Conservation (phyloP, 768 basidiomycete genomes). For the Omphalotus guepiniiformis region DNA sequence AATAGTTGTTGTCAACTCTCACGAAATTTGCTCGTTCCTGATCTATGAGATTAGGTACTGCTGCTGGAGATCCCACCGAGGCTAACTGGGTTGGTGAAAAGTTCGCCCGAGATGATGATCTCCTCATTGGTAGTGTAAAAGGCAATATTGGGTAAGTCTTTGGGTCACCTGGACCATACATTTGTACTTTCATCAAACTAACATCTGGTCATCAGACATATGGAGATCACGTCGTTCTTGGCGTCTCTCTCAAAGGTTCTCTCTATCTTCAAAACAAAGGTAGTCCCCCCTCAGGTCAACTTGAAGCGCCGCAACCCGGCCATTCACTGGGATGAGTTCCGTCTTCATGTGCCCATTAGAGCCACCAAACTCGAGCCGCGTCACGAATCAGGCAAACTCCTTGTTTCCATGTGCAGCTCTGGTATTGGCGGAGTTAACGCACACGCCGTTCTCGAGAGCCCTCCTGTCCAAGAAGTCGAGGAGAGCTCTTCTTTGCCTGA, state of each 20-base stretch:
- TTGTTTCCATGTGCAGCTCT: slow-evolving; percentile 38
- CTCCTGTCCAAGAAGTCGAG: too few species aligned
- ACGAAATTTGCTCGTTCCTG: not conserved
- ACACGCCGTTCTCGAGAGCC: slow-evolving; percentile 35
- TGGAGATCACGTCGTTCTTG: slow-evolving; percentile 40
- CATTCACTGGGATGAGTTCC: slow-evolving; percentile 35
- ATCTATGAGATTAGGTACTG: slow-evolving; percentile 26
- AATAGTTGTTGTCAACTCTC: not conserved
- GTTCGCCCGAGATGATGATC: slow-evolving; percentile 14
- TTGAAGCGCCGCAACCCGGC: slow-evolving; percentile 29
- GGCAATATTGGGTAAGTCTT: slow-evolving; percentile 39
- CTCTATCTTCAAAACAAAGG: slow-evolving; percentile 30
- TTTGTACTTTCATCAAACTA: not conserved
- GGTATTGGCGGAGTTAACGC: slow-evolving; percentile 44
- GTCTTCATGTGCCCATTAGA: slow-evolving; percentile 30
- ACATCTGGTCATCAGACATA: slow-evolving; percentile 22
- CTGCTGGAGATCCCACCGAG: slow-evolving; percentile 46
- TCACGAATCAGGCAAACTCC: slow-evolving; percentile 17
- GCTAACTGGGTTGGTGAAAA: slow-evolving; percentile 38
- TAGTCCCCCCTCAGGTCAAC: slow-evolving; percentile 40
- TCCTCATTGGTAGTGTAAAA: slow-evolving; percentile 40
- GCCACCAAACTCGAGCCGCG: slow-evolving; percentile 21
- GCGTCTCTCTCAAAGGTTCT: slow-evolving; percentile 41
- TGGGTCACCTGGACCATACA: too few species aligned
- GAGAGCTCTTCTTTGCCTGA: not conserved